These are phyloP conservation scores for Thoreauomyces humboldtii DNA, from an alignment of 192 early-diverging fungal genomes.

Conservation along the genomic window DNA sequence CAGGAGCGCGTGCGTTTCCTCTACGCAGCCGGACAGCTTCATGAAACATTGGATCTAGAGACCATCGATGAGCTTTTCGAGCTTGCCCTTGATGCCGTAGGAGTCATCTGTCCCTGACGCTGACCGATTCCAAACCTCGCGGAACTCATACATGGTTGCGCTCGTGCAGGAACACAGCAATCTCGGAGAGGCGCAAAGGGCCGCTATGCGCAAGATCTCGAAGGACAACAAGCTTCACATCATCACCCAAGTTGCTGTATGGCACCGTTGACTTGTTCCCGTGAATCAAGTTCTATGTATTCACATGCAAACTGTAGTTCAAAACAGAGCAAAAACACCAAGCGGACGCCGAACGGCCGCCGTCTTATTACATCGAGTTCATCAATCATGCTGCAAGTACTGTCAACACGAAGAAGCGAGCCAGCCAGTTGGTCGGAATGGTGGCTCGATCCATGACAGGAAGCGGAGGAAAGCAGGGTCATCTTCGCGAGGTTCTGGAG, in stretches of 20 bases:
- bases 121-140: too few species aligned
- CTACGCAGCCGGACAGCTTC: background rate
- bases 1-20: background rate
- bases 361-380: constrained; percentile 38
- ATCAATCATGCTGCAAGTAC: constrained; percentile 18
- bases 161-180: constrained; percentile 15
- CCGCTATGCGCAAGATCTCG: constrained; percentile 33
- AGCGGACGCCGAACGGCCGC: constrained; percentile 27
- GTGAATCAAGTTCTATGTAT: background rate
- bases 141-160: too few species aligned
- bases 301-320: constrained; percentile 12
- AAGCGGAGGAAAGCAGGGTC: constrained; percentile 1
- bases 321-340: background rate
- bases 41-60: constrained; percentile 14
- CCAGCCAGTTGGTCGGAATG: constrained; percentile 32
- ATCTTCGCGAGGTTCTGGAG: constrained; percentile 34
- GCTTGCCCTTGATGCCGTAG: constrained; percentile 38
- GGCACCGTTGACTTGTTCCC: background rate
- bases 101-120: too few species aligned
- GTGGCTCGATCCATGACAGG: constrained; percentile 24
- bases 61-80: constrained; percentile 33
- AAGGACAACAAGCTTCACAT: constrained; percentile 39
- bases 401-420: constrained; percentile 23
- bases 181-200: constrained; percentile 17
- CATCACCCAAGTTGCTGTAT: constrained; percentile 32